Evolutionary conservation across 192 early-diverging fungal species (phyloP), one percentile per base, ranked within the genome.

Genomic region (Coemansia sp.): DNA sequence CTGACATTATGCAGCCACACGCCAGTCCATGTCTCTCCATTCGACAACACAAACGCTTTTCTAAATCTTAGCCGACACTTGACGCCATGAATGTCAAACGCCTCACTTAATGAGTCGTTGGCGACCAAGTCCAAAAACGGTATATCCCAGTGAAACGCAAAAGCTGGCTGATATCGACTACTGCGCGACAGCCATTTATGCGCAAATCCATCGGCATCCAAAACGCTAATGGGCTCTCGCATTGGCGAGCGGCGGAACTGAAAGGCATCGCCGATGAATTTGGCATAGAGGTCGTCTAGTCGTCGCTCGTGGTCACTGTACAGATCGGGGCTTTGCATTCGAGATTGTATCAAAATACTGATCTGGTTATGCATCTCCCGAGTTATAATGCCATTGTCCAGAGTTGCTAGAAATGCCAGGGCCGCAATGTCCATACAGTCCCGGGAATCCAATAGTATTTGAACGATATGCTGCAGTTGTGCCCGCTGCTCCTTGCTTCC

Each of bases 1-100:
- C 65, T 69, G 15, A 76, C 59, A 22, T 76, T 76, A 51, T 76
- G 74, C 61, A 76, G 65, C 74, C 74, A 76, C 65, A 76, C 41
- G 34, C 74, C 68, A 7, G 68, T 67, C 74, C 74, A 76, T 9
- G 68, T 67, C 57, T 76, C 74, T 36, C 74, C 74, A 34, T 76
- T 76, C 2, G 68, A 65, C 11, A 76, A 65, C 13, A 54, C 16
- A 38, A 63, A 71, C 44, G 41, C 43, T 31, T 68, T 70, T 10
- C 68, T 44, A 15, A 76, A 76, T 1, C 74, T 55, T n/a, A 76
- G 64, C 41, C 34, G 54, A 43, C 74, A 76, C 29, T 71, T 70
- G 27, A 70, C 36, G 20, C 74, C 74, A 20, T 76, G 66, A 2
- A 76, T 34, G 9, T 66, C 62, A 54, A 76, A 76, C n/a, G 59